phyloP scores from a whole-genome alignment of 257 asterid genomes.

The Fraxinus excelsior region DNA sequence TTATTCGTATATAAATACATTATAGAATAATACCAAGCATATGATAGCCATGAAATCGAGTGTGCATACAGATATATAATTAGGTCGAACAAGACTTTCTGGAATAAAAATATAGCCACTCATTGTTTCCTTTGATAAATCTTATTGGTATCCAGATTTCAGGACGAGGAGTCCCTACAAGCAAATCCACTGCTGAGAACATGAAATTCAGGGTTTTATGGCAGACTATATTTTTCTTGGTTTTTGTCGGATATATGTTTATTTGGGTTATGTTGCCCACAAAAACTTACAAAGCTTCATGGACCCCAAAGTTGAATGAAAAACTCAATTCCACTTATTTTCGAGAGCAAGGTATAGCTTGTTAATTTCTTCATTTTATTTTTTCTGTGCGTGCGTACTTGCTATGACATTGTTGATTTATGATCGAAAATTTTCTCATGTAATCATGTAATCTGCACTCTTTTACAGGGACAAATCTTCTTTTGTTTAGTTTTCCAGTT shows the following conservation, averaged over 20 bases:
- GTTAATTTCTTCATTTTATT: not conserved
- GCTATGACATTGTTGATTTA: not conserved
- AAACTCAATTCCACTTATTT: slow-evolving; percentile 51
- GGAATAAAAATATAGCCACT: not conserved
- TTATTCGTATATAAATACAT: not conserved
- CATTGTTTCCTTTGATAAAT: not conserved
- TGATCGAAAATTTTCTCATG: not conserved
- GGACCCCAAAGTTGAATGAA: slow-evolving; percentile 40
- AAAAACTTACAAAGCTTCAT: slow-evolving; percentile 40
- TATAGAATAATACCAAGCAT: slow-evolving; percentile 10
- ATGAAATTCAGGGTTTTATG: slow-evolving; percentile 42
- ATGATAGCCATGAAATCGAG: not conserved
- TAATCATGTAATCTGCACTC: not conserved
- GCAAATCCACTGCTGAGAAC: not conserved
- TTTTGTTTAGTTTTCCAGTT: slow-evolving; percentile 50
- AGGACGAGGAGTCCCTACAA: not conserved
- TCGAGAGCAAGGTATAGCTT: slow-evolving; percentile 48
- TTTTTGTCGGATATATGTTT: slow-evolving; percentile 51
- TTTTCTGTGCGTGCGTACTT: not conserved
- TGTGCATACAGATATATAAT: not conserved
- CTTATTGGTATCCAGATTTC: not conserved
- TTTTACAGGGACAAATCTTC: slow-evolving; percentile 60
- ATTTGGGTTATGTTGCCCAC: slow-evolving; percentile 62
- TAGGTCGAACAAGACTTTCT: not conserved
- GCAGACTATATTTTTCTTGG: slow-evolving; percentile 39